Base-by-base conservation (phyloP, 495 filamentous ascomycete species). In the Aspergillus saccharolyticus region DNA sequence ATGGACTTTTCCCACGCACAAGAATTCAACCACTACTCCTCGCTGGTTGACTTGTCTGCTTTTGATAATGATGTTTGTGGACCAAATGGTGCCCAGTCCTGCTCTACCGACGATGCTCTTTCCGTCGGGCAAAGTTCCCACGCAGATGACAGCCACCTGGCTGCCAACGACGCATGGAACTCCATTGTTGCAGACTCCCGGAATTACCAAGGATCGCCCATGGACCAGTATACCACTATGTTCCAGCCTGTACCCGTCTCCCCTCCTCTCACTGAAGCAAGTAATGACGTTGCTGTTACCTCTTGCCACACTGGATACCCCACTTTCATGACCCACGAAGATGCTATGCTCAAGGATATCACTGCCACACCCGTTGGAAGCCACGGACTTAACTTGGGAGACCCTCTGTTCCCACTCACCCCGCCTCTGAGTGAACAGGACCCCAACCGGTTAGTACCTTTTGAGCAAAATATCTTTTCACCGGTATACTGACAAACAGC, bases 261-360 rank as follows among this genome's bases (percentile, higher is more conserved):
- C 48, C 75, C 75, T 28, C 75, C 75, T 33, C 55, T 78, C 63
- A 76, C 74, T 10, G 75, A 78, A 61, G 73, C 72, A 16, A 75
- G 75, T 58, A 73, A 74, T 73, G 74, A 77, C 60, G 62, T 74
- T 54, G 72, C 74, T 59, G 71, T 78, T 52, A 71, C 74, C 54
- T 76, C 75, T 58, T 72, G 73, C 20, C 68, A 76, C 63, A 52
- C 72, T 22, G 73, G 73, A 65, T 77, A 73, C 54, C 63, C 74
- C 44, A 66, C 73, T 28, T 76, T 70, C 55, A 64, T 73, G 63
- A 55, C 64, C 55, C 57, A 72, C 50, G 75, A 78, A 59, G 75
- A 77, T 57, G 59, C 65, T 45, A 61, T 76, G 56, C 59, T 76
- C 15, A 72, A 72, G 61, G 73, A 76, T 49, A 65, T 69, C 21